phyloP scores from a whole-genome alignment of 1,284 basidiomycete species.

The Ganoderma lingzhi region DNA sequence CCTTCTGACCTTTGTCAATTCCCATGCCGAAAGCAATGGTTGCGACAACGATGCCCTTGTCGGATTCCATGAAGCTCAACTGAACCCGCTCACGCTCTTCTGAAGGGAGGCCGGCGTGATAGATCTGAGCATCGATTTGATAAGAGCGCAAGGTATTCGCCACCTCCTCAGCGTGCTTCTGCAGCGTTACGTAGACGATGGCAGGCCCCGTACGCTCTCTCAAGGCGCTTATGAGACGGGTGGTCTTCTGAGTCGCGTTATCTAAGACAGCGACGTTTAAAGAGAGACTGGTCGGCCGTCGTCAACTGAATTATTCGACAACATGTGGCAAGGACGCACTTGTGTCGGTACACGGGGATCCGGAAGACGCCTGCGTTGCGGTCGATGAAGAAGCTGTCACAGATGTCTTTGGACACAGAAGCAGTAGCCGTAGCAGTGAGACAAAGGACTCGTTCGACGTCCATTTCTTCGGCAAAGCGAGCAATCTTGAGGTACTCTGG shows the following conservation, averaged over 20 bases:
- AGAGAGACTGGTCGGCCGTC: constrained; percentile 51
- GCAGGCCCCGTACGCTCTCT: constrained; percentile 56
- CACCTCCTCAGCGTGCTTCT: constrained; percentile 70
- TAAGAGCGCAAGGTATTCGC: constrained; percentile 58
- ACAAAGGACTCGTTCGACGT: constrained; percentile 74
- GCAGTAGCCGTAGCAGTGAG: constrained; percentile 78
- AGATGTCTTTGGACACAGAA: constrained; percentile 71
- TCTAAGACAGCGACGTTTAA: constrained; percentile 61
- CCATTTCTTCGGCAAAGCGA: constrained; percentile 64
- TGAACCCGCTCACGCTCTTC: constrained; percentile 66
- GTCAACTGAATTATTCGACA: neutral
- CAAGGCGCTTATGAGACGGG: constrained; percentile 53
- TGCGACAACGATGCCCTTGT: constrained; percentile 72
- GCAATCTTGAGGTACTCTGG: constrained; percentile 64
- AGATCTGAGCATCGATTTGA: constrained; percentile 63
- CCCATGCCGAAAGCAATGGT: constrained; percentile 79
- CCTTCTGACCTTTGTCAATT: constrained; percentile 66
- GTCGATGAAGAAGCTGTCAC: constrained; percentile 60
- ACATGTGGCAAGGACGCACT: constrained; percentile 39
- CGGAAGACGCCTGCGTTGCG: constrained; percentile 49
- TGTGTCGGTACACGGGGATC: constrained; percentile 50
- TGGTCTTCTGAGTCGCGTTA: constrained; percentile 50
- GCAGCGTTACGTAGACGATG: constrained; percentile 77
- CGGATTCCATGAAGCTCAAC: constrained; percentile 68
- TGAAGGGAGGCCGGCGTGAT: constrained; percentile 73